A percentile compares a stretch with the other conserved stretches of the same genome.
phyloP scores from a whole-genome alignment of 176 grass and related monocot species.

The Musa schizocarpa region DNA sequence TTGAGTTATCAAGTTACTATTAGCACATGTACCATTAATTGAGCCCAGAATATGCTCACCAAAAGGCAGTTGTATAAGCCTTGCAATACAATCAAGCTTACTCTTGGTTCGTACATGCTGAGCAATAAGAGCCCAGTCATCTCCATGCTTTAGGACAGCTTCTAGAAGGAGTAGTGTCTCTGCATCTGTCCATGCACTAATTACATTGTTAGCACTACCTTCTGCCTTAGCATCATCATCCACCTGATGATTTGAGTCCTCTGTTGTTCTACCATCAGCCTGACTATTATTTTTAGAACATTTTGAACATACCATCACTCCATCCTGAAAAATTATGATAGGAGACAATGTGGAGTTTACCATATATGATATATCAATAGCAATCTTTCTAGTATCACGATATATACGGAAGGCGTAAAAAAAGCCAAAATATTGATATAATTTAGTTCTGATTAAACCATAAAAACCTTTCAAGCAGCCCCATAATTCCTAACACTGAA shows the following conservation, averaged over 20 bases:
- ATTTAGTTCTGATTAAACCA: too few relatives aligned
- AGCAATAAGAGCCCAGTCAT: conserved; percentile 95
- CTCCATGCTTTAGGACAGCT: conserved; percentile 95
- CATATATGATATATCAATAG: too few relatives aligned
- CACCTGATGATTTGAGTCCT: conserved; percentile 21
- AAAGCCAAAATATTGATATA: not conserved
- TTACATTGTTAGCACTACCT: conserved; percentile 15
- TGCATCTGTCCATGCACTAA: conserved; percentile 63
- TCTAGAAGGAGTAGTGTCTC: conserved; percentile 92
- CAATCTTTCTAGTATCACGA: not conserved
- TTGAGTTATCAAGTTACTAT: conserved; percentile 32
- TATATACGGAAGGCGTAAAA: not conserved
- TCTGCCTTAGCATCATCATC: conserved; percentile 13
- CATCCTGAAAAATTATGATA: conserved; percentile 43
- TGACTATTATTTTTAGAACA: conserved; percentile 53
- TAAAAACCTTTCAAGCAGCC: too few relatives aligned
- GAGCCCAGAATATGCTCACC: conserved; percentile 74
- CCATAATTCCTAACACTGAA: too few relatives aligned
- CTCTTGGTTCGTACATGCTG: conserved; percentile 90
- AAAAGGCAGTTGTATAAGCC: conserved; percentile 90
- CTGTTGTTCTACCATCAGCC: conserved; percentile 28
- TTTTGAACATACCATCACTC: conserved; percentile 52
- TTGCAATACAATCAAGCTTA: conserved; percentile 91
- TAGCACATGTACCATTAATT: conserved; percentile 51
- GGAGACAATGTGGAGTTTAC: conserved; percentile 1